Conservation (phyloP, 2,329 filamentous ascomycete genomes). For the Sarocladium oryzae region DNA sequence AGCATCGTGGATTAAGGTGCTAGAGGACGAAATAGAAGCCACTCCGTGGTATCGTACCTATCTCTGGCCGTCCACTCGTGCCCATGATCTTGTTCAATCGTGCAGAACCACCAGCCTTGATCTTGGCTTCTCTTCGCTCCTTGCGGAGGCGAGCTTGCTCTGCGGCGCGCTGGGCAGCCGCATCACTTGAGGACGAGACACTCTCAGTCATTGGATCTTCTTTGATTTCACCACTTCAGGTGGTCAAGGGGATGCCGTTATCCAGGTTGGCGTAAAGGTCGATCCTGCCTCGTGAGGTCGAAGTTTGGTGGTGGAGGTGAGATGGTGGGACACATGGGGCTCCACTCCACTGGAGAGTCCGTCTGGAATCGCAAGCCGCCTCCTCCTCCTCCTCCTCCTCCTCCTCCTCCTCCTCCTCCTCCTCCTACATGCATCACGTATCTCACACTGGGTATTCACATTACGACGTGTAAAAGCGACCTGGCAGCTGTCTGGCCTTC, state of each 20-base stretch:
- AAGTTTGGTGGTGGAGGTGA: no score
- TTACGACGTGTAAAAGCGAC: no score
- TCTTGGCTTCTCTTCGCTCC: conserved; percentile 73
- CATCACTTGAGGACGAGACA: conserved; percentile 31
- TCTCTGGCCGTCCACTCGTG: conserved; percentile 41
- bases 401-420: no score
- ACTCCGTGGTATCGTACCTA: conserved; percentile 26
- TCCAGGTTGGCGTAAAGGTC: no score
- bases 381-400: no score
- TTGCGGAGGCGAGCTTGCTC: conserved; percentile 70
- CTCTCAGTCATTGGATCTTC: conserved; percentile 31
- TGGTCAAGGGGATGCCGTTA: background rate
- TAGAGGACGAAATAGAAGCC: background rate
- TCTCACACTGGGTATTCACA: no score
- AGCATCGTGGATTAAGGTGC: background rate
- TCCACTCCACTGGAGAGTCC: no score
- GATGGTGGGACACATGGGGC: no score
- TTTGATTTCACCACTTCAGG: background rate
- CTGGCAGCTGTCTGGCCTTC: no score
- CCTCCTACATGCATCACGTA: no score
- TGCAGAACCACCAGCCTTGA: conserved; percentile 62
- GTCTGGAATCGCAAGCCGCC: no score
- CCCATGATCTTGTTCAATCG: conserved; percentile 71
- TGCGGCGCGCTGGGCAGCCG: conserved; percentile 44
- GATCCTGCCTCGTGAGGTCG: no score